Base-by-base conservation (phyloP, 2,329 filamentous ascomycete species). In the Berkeleyomyces rouxiae region DNA sequence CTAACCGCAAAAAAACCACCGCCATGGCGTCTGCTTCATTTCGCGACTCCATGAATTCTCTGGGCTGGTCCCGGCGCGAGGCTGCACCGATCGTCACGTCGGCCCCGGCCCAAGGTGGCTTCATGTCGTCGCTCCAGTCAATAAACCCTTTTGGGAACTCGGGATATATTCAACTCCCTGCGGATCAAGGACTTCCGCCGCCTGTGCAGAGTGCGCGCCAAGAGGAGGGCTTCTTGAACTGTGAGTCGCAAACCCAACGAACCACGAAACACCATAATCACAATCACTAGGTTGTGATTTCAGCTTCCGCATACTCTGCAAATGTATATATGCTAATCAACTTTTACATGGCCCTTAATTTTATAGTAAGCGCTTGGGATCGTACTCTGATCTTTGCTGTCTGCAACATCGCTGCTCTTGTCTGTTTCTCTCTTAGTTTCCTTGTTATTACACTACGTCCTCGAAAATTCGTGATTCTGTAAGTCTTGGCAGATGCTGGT, bases 381-480 rank as follows among this genome's bases (percentile, higher is more conserved):
- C 88, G 92, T 64, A 77, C 97, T 71, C 80, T 99, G 72, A 82
- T 97, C 70, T 99, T 99, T 75, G 86, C 82, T 67, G 90, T 86
- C 71, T 95, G 92, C 77, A 95, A 96, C 75, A 74, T 96, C 69
- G 90, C 87, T 66, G 90, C 93, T 67, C 79, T 90, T 67, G 89
- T 88, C 68, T 92, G 95, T 78, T 97, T 99, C 77, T 86, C 86
- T 68, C 79, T 97, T 63, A 62, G 63, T 51, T 92, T 95, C 76
- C 91, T 91, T 62, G 80, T 91, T 65, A 80, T 96, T 68, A 81
- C 88, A 67, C 74, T 90, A 67, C 85, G 82, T 72, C 91, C 92
- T 68, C 84, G 88, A 75, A 99, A 97, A 79, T 96, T 99, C 78
- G 91, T 92, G 62, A 90, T 95, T 67, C 74, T 97, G 93, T 97